phyloP scores from a whole-genome alignment of 2,329 filamentous ascomycete species.

The Arachnomyces sp. region DNA sequence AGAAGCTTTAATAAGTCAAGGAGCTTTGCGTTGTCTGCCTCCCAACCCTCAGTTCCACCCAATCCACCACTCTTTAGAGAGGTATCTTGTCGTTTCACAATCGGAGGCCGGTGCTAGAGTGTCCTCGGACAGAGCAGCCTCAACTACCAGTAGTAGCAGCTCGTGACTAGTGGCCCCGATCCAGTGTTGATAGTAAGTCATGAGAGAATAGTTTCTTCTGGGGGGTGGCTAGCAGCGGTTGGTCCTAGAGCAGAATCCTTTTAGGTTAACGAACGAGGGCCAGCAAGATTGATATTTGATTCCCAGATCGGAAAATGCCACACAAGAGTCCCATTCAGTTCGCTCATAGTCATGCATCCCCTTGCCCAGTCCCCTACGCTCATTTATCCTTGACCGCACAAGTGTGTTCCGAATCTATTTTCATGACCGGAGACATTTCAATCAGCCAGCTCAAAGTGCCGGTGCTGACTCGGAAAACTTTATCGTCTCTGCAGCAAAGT shows the following conservation, averaged over 20 bases:
- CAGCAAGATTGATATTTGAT: conserved; percentile 20
- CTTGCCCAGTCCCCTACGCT: conserved; percentile 18
- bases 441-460: conserved; percentile 5
- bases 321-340: conserved; percentile 12
- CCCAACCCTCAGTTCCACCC: conserved; percentile 18
- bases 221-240: too few relatives aligned
- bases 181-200: too few relatives aligned
- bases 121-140: conserved; percentile 3
- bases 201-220: too few relatives aligned
- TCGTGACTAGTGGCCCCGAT: conserved; percentile 1
- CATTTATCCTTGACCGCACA: conserved; percentile 15
- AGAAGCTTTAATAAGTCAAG: conserved; percentile 6
- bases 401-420: conserved; percentile 19
- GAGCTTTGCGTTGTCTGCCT: conserved; percentile 5
- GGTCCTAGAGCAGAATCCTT: not conserved
- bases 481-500: conserved; percentile 24
- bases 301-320: conserved; percentile 12
- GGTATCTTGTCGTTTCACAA: conserved; percentile 3
- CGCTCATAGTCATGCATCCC: conserved; percentile 15
- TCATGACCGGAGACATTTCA: conserved; percentile 4
- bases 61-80: not conserved
- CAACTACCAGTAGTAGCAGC: not conserved
- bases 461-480: conserved; percentile 1
- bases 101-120: conserved; percentile 1
- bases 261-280: conserved; percentile 9